Conservation (phyloP, 805 yeast species). For the Starmera amethionina region DNA sequence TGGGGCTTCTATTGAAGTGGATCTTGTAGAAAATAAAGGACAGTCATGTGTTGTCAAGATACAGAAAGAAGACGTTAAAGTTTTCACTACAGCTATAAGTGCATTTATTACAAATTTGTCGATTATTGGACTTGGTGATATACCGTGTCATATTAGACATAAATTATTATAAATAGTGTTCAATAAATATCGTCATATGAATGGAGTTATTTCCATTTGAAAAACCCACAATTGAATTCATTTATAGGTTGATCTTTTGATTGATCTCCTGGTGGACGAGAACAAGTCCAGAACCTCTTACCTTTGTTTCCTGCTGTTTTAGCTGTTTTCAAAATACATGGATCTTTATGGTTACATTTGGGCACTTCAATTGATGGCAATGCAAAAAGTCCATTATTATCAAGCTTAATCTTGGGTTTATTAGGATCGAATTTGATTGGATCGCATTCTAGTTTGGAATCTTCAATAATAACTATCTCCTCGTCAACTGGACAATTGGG, state of each 20-base stretch:
- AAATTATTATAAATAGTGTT: slow-evolving; percentile 2
- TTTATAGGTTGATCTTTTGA: slow-evolving; percentile 9
- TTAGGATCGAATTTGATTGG: not conserved
- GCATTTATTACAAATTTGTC: slow-evolving; percentile 21
- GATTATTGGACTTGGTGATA: slow-evolving; percentile 16
- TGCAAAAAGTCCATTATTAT: slow-evolving; percentile 9
- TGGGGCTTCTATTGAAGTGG: slow-evolving; percentile 28
- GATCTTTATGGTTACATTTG: slow-evolving; percentile 35
- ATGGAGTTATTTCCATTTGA: slow-evolving; percentile 35
- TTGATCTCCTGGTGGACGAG: slow-evolving; percentile 23
- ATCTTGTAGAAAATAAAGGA: slow-evolving; percentile 18
- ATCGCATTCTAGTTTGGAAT: slow-evolving; percentile 1
- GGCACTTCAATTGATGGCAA: slow-evolving; percentile 25
- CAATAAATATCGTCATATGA: slow-evolving; percentile 1
- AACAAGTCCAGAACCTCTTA: slow-evolving; percentile 45
- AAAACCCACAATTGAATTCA: slow-evolving; percentile 38
- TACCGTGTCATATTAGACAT: slow-evolving; percentile 12
- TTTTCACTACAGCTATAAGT: slow-evolving; percentile 21
- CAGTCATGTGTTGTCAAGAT: slow-evolving; percentile 18
- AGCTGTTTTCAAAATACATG: slow-evolving; percentile 37
- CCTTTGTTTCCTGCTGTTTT: slow-evolving; percentile 35
- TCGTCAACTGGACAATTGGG: not conserved
- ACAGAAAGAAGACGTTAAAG: slow-evolving; percentile 17
- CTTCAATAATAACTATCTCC: not conserved
- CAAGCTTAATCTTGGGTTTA: slow-evolving; percentile 1